phyloP scores from a whole-genome alignment of 148 eudicot species.

The Rhododendron henanense region DNA sequence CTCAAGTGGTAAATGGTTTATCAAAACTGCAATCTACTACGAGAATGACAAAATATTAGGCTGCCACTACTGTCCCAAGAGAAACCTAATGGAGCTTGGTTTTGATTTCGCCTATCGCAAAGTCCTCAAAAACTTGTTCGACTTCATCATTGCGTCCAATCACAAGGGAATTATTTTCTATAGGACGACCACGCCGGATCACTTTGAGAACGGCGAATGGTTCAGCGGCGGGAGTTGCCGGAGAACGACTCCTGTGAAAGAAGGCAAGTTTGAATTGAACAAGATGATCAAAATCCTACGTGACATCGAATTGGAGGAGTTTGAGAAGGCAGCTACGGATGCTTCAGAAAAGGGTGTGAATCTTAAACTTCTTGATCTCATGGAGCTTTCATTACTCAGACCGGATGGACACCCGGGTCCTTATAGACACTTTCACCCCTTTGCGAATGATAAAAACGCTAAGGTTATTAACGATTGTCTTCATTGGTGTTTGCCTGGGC shows the following conservation, averaged over 20 bases:
- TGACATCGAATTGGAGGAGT: conserved; percentile 63
- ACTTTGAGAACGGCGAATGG: conserved; percentile 87
- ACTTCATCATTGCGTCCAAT: conserved; percentile 40
- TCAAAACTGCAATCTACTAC: conserved; percentile 45
- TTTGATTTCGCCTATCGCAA: conserved; percentile 48
- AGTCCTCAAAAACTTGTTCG: conserved; percentile 35
- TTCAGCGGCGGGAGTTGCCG: conserved; percentile 56
- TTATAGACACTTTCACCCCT: conserved; percentile 57
- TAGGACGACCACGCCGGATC: conserved; percentile 67
- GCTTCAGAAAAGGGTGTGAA: conserved; percentile 55
- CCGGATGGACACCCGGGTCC: conserved; percentile 93
- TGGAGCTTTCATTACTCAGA: conserved; percentile 56
- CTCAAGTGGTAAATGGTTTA: conserved; percentile 63
- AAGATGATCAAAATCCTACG: conserved; percentile 37
- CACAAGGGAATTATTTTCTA: conserved; percentile 51
- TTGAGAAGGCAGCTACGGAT: conserved; percentile 32
- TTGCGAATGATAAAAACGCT: conserved; percentile 28
- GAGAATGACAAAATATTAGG: conserved; percentile 42
- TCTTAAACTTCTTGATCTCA: conserved; percentile 54
- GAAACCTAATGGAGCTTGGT: conserved; percentile 36
- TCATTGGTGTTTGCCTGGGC: conserved; percentile 96
- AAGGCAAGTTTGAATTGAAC: conserved; percentile 46
- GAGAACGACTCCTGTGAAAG: conserved; percentile 52
- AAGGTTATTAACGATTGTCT: conserved; percentile 53
- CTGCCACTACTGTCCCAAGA: conserved; percentile 44